Percentiles rank a stretch among this genome's conserved stretches.
These are phyloP conservation scores for Fonsecaea pugnacius DNA, from an alignment of 2,329 filamentous ascomycete species.

Conservation along the genomic window DNA sequence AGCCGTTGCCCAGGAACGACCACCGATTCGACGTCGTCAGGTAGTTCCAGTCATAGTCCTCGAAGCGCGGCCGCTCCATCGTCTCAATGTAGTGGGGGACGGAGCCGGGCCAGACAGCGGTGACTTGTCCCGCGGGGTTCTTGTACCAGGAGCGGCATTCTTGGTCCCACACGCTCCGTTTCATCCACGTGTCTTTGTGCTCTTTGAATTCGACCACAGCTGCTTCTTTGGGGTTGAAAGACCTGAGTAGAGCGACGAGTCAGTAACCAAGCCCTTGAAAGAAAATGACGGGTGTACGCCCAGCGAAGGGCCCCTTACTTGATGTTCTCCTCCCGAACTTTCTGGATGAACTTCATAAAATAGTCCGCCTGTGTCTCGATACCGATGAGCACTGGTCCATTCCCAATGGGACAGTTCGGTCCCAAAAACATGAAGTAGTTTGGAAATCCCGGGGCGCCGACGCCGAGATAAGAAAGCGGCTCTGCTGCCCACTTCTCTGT, in stretches of 20 bases:
- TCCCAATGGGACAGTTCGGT: constrained; percentile 42
- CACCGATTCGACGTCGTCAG: too few relatives aligned
- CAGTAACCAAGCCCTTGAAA: too few relatives aligned
- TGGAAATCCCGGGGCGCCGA: constrained; percentile 41
- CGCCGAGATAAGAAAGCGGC: constrained; percentile 43
- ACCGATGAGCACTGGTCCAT: constrained; percentile 37
- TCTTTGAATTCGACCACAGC: constrained; percentile 43
- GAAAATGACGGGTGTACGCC: too few relatives aligned
- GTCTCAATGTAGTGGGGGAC: constrained; percentile 54
- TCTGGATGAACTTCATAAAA: constrained; percentile 38
- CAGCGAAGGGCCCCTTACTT: constrained; percentile 30
- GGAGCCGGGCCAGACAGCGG: constrained; percentile 56
- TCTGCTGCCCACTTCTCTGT: constrained; percentile 39
- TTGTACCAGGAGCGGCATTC: constrained; percentile 49
- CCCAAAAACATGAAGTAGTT: constrained; percentile 44
- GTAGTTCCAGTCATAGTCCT: constrained; percentile 45
- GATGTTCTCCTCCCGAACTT: constrained; percentile 47
- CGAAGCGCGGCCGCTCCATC: constrained; percentile 47
- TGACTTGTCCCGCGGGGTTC: constrained; percentile 51
- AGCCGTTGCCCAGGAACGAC: too few relatives aligned
- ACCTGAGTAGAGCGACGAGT: too few relatives aligned
- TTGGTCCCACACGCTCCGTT: constrained; percentile 55
- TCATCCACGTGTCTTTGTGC: constrained; percentile 51
- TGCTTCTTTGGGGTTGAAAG: constrained; percentile 42
- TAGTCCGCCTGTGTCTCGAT: constrained; percentile 38